These are phyloP conservation scores for Alternaria panax DNA, from an alignment of 2,329 filamentous ascomycete species.

Conservation along the genomic window DNA sequence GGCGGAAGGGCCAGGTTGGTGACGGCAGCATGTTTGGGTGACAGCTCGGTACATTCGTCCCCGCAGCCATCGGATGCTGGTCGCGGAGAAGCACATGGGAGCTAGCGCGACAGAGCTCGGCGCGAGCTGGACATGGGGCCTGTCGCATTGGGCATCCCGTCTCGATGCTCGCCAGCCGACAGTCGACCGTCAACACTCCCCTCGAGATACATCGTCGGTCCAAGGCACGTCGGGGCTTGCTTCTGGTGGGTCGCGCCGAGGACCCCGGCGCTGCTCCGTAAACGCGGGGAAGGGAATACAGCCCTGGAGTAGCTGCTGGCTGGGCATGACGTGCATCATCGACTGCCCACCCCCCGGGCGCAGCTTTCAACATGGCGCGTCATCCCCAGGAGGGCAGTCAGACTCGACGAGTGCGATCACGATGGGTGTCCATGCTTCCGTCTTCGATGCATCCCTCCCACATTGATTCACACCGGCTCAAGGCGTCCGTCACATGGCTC, in stretches of 20 bases:
- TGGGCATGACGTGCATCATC: conserved; percentile 16
- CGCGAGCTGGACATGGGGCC: conserved; percentile 1
- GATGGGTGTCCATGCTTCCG: conserved; percentile 16
- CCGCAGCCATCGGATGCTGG: conserved; percentile 31
- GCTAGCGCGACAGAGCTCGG: neutral
- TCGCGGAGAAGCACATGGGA: conserved; percentile 8
- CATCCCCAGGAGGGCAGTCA: conserved; percentile 7
- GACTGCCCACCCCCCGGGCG: conserved; percentile 4
- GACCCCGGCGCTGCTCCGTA: conserved; percentile 4
- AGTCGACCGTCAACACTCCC: neutral
- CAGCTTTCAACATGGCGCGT: conserved; percentile 21
- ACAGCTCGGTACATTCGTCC: conserved; percentile 42
- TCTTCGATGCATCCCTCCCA: conserved; percentile 12
- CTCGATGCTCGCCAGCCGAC: neutral
- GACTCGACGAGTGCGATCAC: conserved; percentile 15
- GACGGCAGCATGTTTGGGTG: conserved; percentile 34
- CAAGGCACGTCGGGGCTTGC: neutral
- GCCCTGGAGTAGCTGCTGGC: conserved; percentile 4
- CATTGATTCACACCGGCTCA: conserved; percentile 23
- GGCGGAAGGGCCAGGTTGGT: conserved; percentile 41
- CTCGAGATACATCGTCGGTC: neutral
- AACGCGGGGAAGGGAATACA: conserved; percentile 11
- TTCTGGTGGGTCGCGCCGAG: conserved; percentile 1
- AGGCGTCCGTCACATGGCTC: conserved; percentile 38
- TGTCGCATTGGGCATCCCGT: conserved; percentile 5